Percentiles rank a stretch among this genome's conserved stretches.
Conservation (phyloP, 2,329 filamentous ascomycete species). For the Calonectria ilicicola region DNA sequence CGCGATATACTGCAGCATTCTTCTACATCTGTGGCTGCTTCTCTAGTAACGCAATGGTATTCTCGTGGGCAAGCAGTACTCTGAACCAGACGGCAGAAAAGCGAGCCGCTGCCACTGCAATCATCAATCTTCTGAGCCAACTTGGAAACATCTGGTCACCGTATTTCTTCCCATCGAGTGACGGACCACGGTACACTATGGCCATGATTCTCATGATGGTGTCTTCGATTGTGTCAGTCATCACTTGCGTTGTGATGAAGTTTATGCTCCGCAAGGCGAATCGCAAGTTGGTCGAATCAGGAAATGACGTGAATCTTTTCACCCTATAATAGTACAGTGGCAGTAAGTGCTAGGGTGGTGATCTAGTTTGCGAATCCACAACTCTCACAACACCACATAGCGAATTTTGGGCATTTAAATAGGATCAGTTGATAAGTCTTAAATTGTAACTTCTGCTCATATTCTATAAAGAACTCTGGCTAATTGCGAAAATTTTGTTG, state of each 20-base stretch:
- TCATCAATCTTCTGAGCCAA: conserved; percentile 34
- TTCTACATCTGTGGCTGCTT: conserved; percentile 35
- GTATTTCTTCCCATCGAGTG: conserved; percentile 38
- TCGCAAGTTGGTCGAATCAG: conserved; percentile 2
- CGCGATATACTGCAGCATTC: conserved; percentile 35
- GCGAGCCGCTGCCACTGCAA: conserved; percentile 6
- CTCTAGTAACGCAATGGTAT: conserved; percentile 48
- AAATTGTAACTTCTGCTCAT: too few species aligned
- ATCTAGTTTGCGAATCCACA: too few species aligned
- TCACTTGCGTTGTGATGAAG: conserved; percentile 7
- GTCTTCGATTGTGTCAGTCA: background rate
- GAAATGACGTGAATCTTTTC: background rate
- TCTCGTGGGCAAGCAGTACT: conserved; percentile 49
- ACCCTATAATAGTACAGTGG: background rate
- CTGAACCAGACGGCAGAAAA: conserved; percentile 52
- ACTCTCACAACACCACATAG: too few species aligned
- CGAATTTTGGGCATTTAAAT: too few species aligned
- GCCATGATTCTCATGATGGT: conserved; percentile 13
- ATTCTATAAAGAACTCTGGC: too few species aligned
- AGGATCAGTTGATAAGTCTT: too few species aligned
- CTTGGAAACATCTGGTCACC: conserved; percentile 43
- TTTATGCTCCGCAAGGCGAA: conserved; percentile 15
- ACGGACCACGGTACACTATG: conserved; percentile 6
- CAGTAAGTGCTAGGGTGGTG: too few species aligned
- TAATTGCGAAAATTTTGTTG: too few species aligned